Percentiles rank a stretch among this genome's conserved stretches.
phyloP scores from a whole-genome alignment of 257 asterid genomes.

The Phtheirospermum japonicum region DNA sequence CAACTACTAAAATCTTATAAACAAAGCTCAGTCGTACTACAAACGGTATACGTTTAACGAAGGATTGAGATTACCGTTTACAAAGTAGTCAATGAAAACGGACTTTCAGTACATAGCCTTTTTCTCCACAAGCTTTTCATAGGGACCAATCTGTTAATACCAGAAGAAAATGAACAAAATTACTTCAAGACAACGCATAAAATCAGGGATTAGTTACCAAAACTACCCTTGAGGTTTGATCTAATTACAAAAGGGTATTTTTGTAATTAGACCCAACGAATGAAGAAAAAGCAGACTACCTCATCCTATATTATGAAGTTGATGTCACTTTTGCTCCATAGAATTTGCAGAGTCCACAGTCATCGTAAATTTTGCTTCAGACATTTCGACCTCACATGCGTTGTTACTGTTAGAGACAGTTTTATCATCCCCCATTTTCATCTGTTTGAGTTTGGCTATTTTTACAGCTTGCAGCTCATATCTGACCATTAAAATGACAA shows the following conservation, averaged over 20 bases:
- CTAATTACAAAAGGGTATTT: background rate
- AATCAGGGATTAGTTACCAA: background rate
- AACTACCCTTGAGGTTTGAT: background rate
- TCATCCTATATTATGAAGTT: constrained; percentile 23
- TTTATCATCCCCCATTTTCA: constrained; percentile 42
- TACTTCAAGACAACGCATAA: background rate
- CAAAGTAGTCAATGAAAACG: background rate
- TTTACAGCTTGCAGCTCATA: constrained; percentile 73
- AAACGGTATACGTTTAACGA: background rate
- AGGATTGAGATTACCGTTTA: constrained; percentile 24
- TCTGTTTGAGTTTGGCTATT: constrained; percentile 55
- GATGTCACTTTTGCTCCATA: constrained; percentile 31
- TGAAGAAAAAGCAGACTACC: constrained; percentile 29
- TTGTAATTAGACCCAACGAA: background rate
- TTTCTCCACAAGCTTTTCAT: constrained; percentile 15
- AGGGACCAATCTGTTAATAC: background rate
- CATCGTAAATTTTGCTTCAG: constrained; percentile 54
- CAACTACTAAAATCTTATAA: background rate
- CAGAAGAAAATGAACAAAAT: background rate
- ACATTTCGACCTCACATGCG: constrained; percentile 83
- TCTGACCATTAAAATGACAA: constrained; percentile 39
- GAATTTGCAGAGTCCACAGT: constrained; percentile 36
- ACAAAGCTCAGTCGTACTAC: constrained; percentile 1
- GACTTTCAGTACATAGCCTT: background rate
- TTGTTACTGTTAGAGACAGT: constrained; percentile 32